Conservation (phyloP, 1,284 basidiomycete genomes). For the Agaricales sp. region DNA sequence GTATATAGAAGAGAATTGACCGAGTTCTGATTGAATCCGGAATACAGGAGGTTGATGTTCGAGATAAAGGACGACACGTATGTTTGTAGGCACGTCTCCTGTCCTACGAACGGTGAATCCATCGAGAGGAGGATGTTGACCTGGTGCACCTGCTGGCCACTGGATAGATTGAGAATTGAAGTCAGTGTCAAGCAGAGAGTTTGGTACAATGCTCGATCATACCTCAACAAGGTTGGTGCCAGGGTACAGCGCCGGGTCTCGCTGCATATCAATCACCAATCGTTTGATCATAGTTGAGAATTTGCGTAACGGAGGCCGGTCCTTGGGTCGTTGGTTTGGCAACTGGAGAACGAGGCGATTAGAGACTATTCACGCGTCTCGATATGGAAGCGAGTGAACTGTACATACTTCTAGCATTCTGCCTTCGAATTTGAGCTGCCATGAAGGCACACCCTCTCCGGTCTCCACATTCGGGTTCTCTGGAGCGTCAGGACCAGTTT, state of each 20-base stretch:
- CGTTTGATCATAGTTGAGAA: slow-evolving; percentile 84
- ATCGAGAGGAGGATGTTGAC: slow-evolving; percentile 59
- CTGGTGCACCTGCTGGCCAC: slow-evolving; percentile 50
- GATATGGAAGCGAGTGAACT: background rate
- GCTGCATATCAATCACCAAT: slow-evolving; percentile 80
- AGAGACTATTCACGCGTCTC: slow-evolving; percentile 1
- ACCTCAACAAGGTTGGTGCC: slow-evolving; percentile 78
- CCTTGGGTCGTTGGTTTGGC: slow-evolving; percentile 53
- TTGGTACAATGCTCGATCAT: too few species aligned
- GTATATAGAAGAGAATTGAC: slow-evolving; percentile 22
- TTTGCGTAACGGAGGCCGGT: slow-evolving; percentile 61
- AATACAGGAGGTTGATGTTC: slow-evolving; percentile 85
- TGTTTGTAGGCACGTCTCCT: slow-evolving; percentile 70
- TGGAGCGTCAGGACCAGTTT: slow-evolving; percentile 34
- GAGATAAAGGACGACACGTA: slow-evolving; percentile 74
- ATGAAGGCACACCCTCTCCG: slow-evolving; percentile 80
- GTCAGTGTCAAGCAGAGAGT: background rate
- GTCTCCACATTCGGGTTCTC: slow-evolving; percentile 38
- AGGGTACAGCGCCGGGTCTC: slow-evolving; percentile 75
- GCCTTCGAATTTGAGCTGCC: slow-evolving; percentile 86
- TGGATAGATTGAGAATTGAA: slow-evolving; percentile 17
- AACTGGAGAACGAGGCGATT: slow-evolving; percentile 26
- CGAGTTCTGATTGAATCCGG: slow-evolving; percentile 72
- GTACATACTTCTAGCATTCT: slow-evolving; percentile 64
- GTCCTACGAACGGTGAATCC: slow-evolving; percentile 85